Percentiles rank a stretch among this genome's conserved stretches.
phyloP scores from a whole-genome alignment of 345 rosid species.

The Erucastrum elatum region DNA sequence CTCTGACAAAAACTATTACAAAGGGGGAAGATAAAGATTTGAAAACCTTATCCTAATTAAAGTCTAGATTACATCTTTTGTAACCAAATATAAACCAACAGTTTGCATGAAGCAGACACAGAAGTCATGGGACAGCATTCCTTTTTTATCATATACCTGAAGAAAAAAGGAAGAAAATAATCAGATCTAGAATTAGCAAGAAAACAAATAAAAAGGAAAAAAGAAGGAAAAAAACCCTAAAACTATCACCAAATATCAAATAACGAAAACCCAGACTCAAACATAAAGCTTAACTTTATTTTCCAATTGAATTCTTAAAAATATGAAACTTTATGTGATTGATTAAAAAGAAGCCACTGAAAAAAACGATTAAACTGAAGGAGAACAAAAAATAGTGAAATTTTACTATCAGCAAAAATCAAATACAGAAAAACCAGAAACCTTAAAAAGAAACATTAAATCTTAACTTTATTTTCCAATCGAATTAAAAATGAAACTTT shows the following conservation, averaged over 20 bases:
- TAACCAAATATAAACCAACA: conserved; percentile 39
- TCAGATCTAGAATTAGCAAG: conserved; percentile 34
- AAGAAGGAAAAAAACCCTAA: not conserved
- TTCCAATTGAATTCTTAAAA: not conserved
- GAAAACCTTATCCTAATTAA: conserved; percentile 35
- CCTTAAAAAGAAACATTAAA: not conserved
- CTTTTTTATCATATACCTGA: conserved; percentile 36
- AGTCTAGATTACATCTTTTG: conserved; percentile 12
- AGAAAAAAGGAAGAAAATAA: conserved; percentile 3
- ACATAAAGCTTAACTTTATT: not conserved
- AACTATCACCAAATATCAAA: not conserved
- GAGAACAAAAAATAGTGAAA: not conserved
- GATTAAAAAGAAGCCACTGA: not conserved
- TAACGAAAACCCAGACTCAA: not conserved
- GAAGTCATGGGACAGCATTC: conserved; percentile 38
- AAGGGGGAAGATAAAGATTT: conserved; percentile 22
- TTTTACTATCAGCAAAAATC: not conserved
- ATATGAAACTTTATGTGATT: conserved; percentile 13
- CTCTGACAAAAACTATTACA: conserved; percentile 30
- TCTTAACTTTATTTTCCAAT: not conserved
- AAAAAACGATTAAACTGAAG: not conserved
- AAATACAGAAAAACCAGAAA: not conserved
- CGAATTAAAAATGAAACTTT: conserved; percentile 13
- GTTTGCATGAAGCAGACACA: conserved; percentile 42
- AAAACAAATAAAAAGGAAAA: not conserved